Percentiles rank a stretch among this genome's conserved stretches.
These are phyloP conservation scores for Boletus sensibilis DNA, from an alignment of 768 basidiomycete genomes.

Conservation along the genomic window DNA sequence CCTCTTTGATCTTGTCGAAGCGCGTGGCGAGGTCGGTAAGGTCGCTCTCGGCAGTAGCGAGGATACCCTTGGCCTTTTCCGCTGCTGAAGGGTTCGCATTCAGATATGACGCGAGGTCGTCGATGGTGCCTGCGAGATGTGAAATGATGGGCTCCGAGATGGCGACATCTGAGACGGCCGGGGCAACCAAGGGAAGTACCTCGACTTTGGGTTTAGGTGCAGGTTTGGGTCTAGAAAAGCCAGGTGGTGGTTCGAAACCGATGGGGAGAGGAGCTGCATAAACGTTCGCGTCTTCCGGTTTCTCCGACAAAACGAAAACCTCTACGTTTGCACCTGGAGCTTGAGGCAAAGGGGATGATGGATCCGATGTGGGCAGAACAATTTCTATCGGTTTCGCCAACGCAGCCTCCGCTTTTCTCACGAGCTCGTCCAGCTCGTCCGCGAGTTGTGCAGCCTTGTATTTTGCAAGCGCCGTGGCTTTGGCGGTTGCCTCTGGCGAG, in stretches of 20 bases:
- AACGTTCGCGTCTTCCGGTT: constrained; percentile 29
- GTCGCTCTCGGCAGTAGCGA: constrained; percentile 79
- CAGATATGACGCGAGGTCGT: constrained; percentile 83
- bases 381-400: constrained; percentile 44
- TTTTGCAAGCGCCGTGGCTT: constrained; percentile 42
- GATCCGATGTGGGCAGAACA: constrained; percentile 17
- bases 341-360: constrained; percentile 27
- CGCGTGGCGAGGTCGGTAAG: constrained; percentile 73
- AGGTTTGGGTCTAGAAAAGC: constrained; percentile 65
- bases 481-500: constrained; percentile 28
- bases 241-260: constrained; percentile 92
- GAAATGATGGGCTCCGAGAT: constrained; percentile 88
- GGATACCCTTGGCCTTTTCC: constrained; percentile 66
- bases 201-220: constrained; percentile 38
- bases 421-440: constrained; percentile 66
- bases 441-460: constrained; percentile 51
- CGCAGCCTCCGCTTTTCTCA: constrained; percentile 71
- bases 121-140: constrained; percentile 90
- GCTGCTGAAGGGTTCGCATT: constrained; percentile 68
- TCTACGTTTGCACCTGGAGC: constrained; percentile 26
- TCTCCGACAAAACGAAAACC: constrained; percentile 25
- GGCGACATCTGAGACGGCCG: constrained; percentile 67
- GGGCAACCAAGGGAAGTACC: constrained; percentile 76
- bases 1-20: constrained; percentile 76
- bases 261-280: constrained; percentile 81